Percentiles rank a stretch among this genome's conserved stretches.
Evolutionary conservation across 192 early-diverging fungal genomes (phyloP).

Genomic region (Umbelopsis vinacea): DNA sequence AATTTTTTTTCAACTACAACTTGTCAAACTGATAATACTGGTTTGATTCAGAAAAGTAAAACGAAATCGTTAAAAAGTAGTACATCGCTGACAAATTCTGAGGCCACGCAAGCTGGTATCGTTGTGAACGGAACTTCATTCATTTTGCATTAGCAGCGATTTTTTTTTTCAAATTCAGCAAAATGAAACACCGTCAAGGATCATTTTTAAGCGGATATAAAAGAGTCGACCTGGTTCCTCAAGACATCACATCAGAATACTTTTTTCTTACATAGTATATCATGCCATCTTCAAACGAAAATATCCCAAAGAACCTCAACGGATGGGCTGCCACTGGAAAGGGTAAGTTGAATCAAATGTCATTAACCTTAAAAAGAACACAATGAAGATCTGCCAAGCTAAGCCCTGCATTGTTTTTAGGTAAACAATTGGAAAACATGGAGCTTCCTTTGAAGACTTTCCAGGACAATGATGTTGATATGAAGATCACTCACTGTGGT

Average conservation of each 20-base stretch:
- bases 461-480: conserved; percentile 50
- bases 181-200: not conserved
- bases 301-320: conserved; percentile 16
- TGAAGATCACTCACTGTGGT: conserved; percentile 64
- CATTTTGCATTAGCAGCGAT: not conserved
- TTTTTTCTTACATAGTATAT: not conserved
- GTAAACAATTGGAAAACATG: conserved; percentile 27
- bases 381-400: not conserved
- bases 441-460: conserved; percentile 41
- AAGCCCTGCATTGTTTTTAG: not conserved
- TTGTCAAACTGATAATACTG: too few species aligned
- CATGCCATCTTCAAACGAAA: not conserved
- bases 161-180: not conserved
- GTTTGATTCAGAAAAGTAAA: too few species aligned
- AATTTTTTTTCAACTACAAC: too few species aligned
- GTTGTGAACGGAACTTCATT: too few species aligned
- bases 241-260: not conserved
- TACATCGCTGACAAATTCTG: too few species aligned
- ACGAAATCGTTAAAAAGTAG: too few species aligned
- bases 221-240: not conserved
- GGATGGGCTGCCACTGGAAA: conserved; percentile 34
- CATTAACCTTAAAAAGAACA: too few species aligned
- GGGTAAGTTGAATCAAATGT: conserved; percentile 25
- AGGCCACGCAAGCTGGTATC: too few species aligned
- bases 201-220: not conserved